Evolutionary conservation across 1,284 basidiomycete species (phyloP), one percentile per base, ranked within the genome.

Genomic region (Heterobasidion irregulare): DNA sequence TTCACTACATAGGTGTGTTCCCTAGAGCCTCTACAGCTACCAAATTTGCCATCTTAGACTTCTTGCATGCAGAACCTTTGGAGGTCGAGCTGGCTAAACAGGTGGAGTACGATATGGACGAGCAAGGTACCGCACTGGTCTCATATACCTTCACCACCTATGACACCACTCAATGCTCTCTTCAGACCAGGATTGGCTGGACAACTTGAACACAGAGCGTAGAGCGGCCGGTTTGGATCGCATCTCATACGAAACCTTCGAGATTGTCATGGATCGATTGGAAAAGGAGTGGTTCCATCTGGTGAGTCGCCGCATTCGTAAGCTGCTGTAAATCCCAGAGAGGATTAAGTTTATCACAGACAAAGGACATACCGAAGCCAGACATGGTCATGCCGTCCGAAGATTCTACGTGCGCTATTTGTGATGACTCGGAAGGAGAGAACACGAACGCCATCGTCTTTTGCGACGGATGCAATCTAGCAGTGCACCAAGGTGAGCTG

Each of bases 101-200:
- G 66, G 96, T 98, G 49, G 97, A 99, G 70, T 99, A 99, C 75
- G 97, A 99, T 68, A 99, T 99, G 95, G 97, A 99, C 66, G 97
- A 98, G 68, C 96, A 98, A 82, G 94, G 93, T 91, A 46, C 53
- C 26, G 71, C 62, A 52, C 50, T 3, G 16, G 33, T 38, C 16
- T 36, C 32, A 50, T 6, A 7, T 13, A 19, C 6, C 35, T 7
- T 51, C 3, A 36, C 26, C 36, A 10, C n/a, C 13, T 16, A 46
- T 43, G 2, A 7, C 16, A 4, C 26, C 38, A 35, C 4, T 44
- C 48, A 15, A 56, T 44, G 36, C 49, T 12, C 2, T 49, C 16
- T 9, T 15, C 49, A 94, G 96, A 98, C 71, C 86, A 94, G 69
- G 91, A 94, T 68, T 99, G 97, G 97, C 81, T 99, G 6, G 91